These are phyloP conservation scores for Peronospora belbahrii DNA, from an alignment of 352 stramenopile species.

Conservation along the genomic window DNA sequence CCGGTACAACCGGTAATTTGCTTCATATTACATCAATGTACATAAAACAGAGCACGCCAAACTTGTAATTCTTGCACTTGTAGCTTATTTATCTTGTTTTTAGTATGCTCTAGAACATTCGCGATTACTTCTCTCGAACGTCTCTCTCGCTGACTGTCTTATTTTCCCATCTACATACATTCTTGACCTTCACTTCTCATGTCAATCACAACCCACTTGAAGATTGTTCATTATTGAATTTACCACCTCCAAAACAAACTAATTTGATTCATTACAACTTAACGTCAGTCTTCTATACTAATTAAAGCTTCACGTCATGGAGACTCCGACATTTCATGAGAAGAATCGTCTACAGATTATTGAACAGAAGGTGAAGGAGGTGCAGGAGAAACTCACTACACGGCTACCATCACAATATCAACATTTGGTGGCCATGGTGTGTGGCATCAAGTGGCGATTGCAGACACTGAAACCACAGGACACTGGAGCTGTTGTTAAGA, in stretches of 20 bases:
- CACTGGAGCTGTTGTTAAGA: conserved; percentile 21
- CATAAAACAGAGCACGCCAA: no score
- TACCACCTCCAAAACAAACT: conserved; percentile 2
- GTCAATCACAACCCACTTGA: not conserved
- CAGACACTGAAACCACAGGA: conserved; percentile 9
- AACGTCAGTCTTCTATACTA: not conserved
- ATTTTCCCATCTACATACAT: not conserved
- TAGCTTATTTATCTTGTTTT: no score
- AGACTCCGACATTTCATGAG: conserved; percentile 21
- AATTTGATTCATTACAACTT: not conserved
- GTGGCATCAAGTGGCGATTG: conserved; percentile 43
- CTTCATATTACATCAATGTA: no score
- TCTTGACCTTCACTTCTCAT: not conserved
- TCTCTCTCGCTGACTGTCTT: not conserved
- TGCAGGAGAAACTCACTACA: conserved; percentile 34
- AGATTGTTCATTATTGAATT: not conserved
- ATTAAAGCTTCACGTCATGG: conserved; percentile 20
- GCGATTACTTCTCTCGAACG: conserved; percentile 10
- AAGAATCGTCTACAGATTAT: conserved; percentile 40
- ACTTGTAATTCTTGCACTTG: no score
- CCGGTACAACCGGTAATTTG: no score
- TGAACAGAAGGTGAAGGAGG: conserved; percentile 29
- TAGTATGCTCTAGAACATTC: conserved; percentile 20
- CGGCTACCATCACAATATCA: conserved; percentile 30
- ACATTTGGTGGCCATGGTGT: conserved; percentile 28